Conservation (phyloP, 2,329 filamentous ascomycete species). For the Fonsecaea nubica region DNA sequence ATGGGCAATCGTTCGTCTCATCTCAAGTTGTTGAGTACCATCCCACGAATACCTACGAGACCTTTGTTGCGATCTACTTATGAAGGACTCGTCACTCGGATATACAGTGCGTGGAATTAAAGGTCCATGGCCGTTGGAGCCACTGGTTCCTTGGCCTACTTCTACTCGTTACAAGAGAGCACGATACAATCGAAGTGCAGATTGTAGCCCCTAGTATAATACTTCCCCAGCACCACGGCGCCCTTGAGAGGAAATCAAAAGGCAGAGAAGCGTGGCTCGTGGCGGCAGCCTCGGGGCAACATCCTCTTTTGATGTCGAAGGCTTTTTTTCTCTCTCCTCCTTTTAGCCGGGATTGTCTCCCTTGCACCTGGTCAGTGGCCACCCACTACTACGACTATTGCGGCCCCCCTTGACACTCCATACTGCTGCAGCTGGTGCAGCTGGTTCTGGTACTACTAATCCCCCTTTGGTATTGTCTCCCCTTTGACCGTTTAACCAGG, state of each 20-base stretch:
- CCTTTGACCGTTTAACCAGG: neutral
- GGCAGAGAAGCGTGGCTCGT: neutral
- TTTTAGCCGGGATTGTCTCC: neutral
- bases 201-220: too few species aligned
- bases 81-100: too few species aligned
- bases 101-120: too few species aligned
- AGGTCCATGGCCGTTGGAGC: neutral
- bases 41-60: too few species aligned
- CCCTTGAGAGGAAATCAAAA: neutral
- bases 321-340: neutral
- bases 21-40: too few species aligned
- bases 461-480: neutral
- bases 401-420: too few species aligned
- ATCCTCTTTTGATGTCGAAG: neutral
- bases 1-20: too few species aligned
- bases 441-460: too few species aligned
- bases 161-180: neutral
- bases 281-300: constrained; percentile 3
- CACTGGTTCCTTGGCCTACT: neutral
- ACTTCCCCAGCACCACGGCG: too few species aligned
- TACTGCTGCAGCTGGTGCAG: neutral
- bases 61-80: neutral
- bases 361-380: neutral
- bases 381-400: neutral
- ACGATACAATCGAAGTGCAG: too few species aligned